Evolutionary conservation across 768 basidiomycete species (phyloP), one percentile per base, ranked within the genome.

Genomic region (Collybiopsis confluens): DNA sequence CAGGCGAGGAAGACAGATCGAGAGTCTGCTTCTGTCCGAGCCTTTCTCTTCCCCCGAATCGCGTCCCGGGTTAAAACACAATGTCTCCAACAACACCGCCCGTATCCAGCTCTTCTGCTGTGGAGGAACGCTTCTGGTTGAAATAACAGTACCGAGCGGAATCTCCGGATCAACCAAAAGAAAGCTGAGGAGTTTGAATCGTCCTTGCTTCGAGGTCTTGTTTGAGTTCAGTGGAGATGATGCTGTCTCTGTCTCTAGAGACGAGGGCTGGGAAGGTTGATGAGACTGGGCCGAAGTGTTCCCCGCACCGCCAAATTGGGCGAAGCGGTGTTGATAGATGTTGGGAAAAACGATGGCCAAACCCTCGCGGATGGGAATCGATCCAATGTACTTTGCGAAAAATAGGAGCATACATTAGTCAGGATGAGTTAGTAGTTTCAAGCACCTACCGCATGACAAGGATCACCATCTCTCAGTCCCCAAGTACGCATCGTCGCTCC

Each of bases 311-410:
- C n/a, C n/a, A n/a, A n/a, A n/a, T n/a, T n/a, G 58, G 0, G 73
- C 67, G 30, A 73, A 67, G 8, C 63, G 62, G 52, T 79, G 69
- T 59, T 83, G 82, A 63, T 80, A 82, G 38, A 81, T 74, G 61
- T 83, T 83, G 15, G 82, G 82, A 56, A 79, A 82, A 36, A 72
- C 72, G 36, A 82, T 59, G 33, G 65, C 68, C 30, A 78, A 64
- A 5, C 73, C 75, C 15, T 59, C 45, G 1, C 56, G 62, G 18
- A 79, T 63, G 2, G 68, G 65, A 13, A 74, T 67, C 18, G 67
- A 58, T 16, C 77, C 77, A 35, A 80, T 64, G 56, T 74, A 66
- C 62, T 84, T 80, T 33, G 5, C 13, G 5, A 5, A 33, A 13
- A 33, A 6, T 5, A 33, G 13, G 13, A 13, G 13, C 30, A 33